These are phyloP conservation scores for Athelia psychrophila DNA, from an alignment of 1,284 basidiomycete genomes.

Conservation along the genomic window DNA sequence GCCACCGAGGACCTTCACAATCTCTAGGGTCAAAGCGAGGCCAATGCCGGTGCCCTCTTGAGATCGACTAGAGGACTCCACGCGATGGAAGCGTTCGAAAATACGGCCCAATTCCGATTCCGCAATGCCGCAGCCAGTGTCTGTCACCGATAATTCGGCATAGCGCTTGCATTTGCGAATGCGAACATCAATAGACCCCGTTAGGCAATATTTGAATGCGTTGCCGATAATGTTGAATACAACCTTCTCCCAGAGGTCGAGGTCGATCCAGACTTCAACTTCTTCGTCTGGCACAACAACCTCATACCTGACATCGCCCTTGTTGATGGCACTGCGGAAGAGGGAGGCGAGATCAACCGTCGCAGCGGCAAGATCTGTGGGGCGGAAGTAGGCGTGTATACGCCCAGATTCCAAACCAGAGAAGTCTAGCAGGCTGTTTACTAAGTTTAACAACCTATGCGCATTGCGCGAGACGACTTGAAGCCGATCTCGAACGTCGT, in stretches of 20 bases:
- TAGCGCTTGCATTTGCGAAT: too few relatives aligned
- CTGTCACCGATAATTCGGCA: conserved; percentile 10
- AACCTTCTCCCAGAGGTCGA: conserved; percentile 29
- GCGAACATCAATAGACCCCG: too few relatives aligned
- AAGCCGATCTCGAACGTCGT: conserved; percentile 15
- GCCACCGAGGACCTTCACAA: conserved; percentile 26
- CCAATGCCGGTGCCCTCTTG: conserved; percentile 31
- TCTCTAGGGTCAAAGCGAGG: conserved; percentile 26
- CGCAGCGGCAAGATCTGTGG: conserved; percentile 20
- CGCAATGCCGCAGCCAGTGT: conserved; percentile 27
- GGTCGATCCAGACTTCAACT: conserved; percentile 19
- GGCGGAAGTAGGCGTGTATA: conserved; percentile 21
- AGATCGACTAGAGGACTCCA: conserved; percentile 22
- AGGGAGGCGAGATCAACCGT: conserved; percentile 25
- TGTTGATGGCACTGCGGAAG: conserved; percentile 26
- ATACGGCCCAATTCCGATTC: conserved; percentile 19
- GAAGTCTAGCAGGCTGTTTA: conserved; percentile 29
- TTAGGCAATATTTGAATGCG: conserved; percentile 24
- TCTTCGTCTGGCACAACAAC: not conserved
- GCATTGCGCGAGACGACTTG: conserved; percentile 23
- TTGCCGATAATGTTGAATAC: conserved; percentile 29
- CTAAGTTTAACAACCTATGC: conserved; percentile 19
- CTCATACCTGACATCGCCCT: conserved; percentile 16
- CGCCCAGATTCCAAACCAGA: conserved; percentile 22
- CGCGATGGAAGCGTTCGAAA: conserved; percentile 26